Conservation (phyloP, 2,329 filamentous ascomycete genomes). For the Myrmaecium sp. region DNA sequence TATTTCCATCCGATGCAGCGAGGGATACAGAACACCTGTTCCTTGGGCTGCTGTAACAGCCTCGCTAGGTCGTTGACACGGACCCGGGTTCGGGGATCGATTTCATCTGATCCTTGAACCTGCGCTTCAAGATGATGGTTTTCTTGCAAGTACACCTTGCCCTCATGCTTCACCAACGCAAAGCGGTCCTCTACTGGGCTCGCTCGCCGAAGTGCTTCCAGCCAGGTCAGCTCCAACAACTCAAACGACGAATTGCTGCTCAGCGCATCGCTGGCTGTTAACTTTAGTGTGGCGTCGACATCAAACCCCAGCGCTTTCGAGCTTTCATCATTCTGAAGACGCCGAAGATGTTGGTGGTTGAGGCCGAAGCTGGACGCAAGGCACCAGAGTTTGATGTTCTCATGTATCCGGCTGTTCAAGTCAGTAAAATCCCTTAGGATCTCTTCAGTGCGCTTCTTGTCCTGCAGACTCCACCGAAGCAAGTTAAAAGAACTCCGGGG, state of each 20-base stretch:
- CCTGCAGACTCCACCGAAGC: constrained; percentile 6
- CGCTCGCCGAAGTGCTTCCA: constrained; percentile 1
- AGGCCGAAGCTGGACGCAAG: constrained; percentile 5
- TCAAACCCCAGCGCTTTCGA: constrained; percentile 6
- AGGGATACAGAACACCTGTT: constrained; percentile 6
- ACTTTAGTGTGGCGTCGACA: constrained; percentile 6
- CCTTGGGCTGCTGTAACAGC: constrained; percentile 5
- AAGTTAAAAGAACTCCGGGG: background rate
- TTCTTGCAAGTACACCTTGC: constrained; percentile 3
- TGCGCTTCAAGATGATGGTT: constrained; percentile 1
- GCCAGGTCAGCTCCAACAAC: background rate
- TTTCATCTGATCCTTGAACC: background rate
- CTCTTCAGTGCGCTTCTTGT: constrained; percentile 6
- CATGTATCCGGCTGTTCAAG: constrained; percentile 6
- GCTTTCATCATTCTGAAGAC: constrained; percentile 6
- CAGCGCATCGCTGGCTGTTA: constrained; percentile 2
- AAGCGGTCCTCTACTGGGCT: constrained; percentile 2
- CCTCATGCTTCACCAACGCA: constrained; percentile 1
- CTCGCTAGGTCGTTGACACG: constrained; percentile 4
- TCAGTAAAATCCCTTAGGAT: constrained; percentile 5
- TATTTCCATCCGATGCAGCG: constrained; percentile 7
- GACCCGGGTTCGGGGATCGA: constrained; percentile 1
- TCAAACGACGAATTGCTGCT: background rate
- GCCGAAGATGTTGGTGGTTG: constrained; percentile 5
- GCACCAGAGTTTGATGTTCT: constrained; percentile 8